Base-by-base conservation (phyloP, 2,329 filamentous ascomycete genomes). In the Cladosporium sp. region DNA sequence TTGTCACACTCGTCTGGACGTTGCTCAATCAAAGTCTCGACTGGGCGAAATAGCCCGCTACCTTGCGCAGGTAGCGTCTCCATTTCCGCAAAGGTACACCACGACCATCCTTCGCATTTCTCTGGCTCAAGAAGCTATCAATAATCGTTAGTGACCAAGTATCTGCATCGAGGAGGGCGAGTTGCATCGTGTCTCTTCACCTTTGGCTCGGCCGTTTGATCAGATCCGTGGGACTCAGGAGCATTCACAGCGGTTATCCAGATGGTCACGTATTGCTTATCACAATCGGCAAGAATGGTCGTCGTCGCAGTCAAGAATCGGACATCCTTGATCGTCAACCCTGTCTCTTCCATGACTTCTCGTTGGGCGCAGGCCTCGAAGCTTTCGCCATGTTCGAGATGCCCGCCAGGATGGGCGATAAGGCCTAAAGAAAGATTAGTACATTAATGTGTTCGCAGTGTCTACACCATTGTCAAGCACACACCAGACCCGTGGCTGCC, bases 231-330 rank as follows among this genome's bases (percentile, higher is more conserved):
- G 28, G 28, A 30, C 7, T 11, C 39, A 6, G 39, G 39, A 46
- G 7, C 25, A 51, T 76, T 77, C 10, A 30, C 4, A 32, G 84
- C 87, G 0, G 79, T 78, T 64, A 91, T 84, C 69, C 90, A 92
- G 2, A 91, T 74, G 0, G 90, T 93, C 63, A 91, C 81, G 72
- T 92, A 93, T 72, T 93, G 90, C 75, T 88, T 90, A 0, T 76
- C 77, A 21, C 83, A 81, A 0, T 73, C 71, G 2, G 76, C 72
- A 72, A 91, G 90, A 0, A 90, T 74, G 70, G 88, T 86, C 73
- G 92, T 91, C 5, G 88, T 91, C 0, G 86, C 82, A 0, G 83
- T 84, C 1, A 88, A 68, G 46, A 88, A 81, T 58, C 80, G 81
- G 13, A 84, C 58, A 10, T 83, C 80, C 1, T 75, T 78, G 0